A percentile compares a stretch with the other conserved stretches of the same genome.
These are phyloP conservation scores for Teratosphaeria viscida DNA, from an alignment of 2,329 filamentous ascomycete species.

Conservation along the genomic window DNA sequence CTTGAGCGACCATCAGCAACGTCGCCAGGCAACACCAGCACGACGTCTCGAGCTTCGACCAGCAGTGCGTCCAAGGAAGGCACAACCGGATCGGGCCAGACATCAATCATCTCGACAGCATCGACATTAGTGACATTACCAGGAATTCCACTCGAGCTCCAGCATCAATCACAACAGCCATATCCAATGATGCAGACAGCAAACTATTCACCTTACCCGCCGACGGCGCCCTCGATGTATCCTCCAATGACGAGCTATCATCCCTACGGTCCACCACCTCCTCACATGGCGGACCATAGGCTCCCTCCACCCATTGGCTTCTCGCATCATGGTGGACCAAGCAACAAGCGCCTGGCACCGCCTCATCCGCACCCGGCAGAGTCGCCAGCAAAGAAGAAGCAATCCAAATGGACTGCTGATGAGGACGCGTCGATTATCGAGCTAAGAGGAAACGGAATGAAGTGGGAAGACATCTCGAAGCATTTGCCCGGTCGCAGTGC, in stretches of 20 bases:
- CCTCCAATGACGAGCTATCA: constrained; percentile 19
- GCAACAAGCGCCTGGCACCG: constrained; percentile 32
- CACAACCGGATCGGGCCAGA: constrained; percentile 9
- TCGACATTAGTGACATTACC: constrained; percentile 14
- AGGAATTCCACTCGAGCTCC: constrained; percentile 8
- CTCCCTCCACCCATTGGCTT: constrained; percentile 16
- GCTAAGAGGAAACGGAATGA: constrained; percentile 82
- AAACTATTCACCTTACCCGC: constrained; percentile 15
- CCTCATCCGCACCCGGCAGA: constrained; percentile 38
- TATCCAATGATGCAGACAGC: constrained; percentile 21
- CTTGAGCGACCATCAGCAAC: constrained; percentile 69
- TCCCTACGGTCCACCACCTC: constrained; percentile 15
- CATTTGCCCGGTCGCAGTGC: constrained; percentile 79
- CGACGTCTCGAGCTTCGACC: constrained; percentile 21
- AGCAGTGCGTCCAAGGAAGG: constrained; percentile 17
- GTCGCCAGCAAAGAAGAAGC: constrained; percentile 81
- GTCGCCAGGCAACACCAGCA: constrained; percentile 38
- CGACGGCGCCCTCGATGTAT: constrained; percentile 10
- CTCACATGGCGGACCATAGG: constrained; percentile 17
- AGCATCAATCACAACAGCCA: constrained; percentile 7
- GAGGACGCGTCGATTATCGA: constrained; percentile 93
- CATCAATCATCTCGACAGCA: constrained; percentile 14
- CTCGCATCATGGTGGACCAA: constrained; percentile 30
- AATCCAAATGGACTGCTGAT: constrained; percentile 92
- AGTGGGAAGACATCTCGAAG: constrained; percentile 97